Conservation (phyloP, 805 yeast species). For the Yarrowia sp. region DNA sequence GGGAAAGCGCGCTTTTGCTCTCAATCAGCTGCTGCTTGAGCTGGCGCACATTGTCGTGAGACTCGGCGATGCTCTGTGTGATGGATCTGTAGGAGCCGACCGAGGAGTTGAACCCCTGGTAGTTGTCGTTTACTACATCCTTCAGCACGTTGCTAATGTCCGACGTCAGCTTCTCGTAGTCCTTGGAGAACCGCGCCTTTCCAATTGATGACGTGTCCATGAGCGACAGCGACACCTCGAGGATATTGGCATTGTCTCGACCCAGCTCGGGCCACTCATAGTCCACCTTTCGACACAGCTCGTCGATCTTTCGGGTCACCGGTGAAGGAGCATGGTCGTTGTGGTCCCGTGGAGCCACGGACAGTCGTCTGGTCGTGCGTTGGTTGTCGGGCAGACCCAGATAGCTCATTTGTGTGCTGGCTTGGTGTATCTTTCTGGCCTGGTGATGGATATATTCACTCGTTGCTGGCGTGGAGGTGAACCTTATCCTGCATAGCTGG, state of each 20-base stretch:
- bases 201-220: slow-evolving; percentile 92
- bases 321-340: slow-evolving; percentile 11
- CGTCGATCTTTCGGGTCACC: slow-evolving; percentile 19
- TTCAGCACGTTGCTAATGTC: slow-evolving; percentile 59
- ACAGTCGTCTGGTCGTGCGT: slow-evolving; percentile 22
- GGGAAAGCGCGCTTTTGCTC: slow-evolving; percentile 51
- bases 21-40: slow-evolving; percentile 50
- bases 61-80: slow-evolving; percentile 58
- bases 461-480: slow-evolving; percentile 20
- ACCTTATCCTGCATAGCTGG: slow-evolving; percentile 24
- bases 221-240: slow-evolving; percentile 79
- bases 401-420: slow-evolving; percentile 14
- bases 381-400: slow-evolving; percentile 25
- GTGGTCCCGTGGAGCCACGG: slow-evolving; percentile 23
- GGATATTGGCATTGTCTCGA: slow-evolving; percentile 64
- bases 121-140: slow-evolving; percentile 67
- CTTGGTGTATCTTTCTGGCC: background rate
- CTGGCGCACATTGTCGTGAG: slow-evolving; percentile 55
- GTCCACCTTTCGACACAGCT: slow-evolving; percentile 20
- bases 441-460: slow-evolving; percentile 17
- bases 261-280: slow-evolving; percentile 49
- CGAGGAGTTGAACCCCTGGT: slow-evolving; percentile 79
- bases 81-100: slow-evolving; percentile 81
- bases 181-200: slow-evolving; percentile 65
- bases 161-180: slow-evolving; percentile 60